These are phyloP conservation scores for Colletotrichum karsti DNA, from an alignment of 2,329 filamentous ascomycete species.

Conservation along the genomic window DNA sequence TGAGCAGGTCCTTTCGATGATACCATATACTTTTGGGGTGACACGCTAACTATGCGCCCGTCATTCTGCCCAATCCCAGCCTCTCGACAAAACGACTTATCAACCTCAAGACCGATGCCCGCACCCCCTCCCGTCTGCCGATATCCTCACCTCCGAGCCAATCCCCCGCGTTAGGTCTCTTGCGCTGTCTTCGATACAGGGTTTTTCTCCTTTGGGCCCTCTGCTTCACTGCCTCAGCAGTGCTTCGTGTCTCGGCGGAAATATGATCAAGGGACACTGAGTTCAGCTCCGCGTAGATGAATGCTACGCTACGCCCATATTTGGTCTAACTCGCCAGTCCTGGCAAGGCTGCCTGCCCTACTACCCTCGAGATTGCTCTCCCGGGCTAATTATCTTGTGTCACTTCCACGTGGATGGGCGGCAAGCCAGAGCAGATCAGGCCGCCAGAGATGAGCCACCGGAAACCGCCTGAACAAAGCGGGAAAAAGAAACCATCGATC, in stretches of 20 bases:
- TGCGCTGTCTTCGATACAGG: not conserved
- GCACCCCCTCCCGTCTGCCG: conserved; percentile 8
- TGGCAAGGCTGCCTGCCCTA: not conserved
- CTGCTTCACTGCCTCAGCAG: not conserved
- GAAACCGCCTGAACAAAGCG: not conserved
- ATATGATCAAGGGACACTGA: not conserved
- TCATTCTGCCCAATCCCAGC: conserved; percentile 10
- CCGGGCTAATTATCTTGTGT: not conserved
- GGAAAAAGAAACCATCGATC: not conserved
- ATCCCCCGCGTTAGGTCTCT: not conserved
- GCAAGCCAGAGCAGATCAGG: not conserved
- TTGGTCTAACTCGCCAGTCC: not conserved
- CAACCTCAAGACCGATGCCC: conserved; percentile 9
- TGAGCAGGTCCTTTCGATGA: conserved; percentile 11
- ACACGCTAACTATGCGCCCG: conserved; percentile 6
- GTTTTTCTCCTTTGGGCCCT: not conserved
- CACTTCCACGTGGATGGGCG: conserved; percentile 5
- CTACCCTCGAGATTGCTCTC: not conserved
- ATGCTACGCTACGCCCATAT: not conserved
- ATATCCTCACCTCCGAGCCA: not conserved
- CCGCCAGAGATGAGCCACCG: not conserved
- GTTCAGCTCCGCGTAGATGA: not conserved
- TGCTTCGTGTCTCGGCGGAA: not conserved
- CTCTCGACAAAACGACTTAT: conserved; percentile 8
- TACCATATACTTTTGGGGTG: not conserved